Conservation (phyloP, 1,284 basidiomycete genomes). For the Irpex rosettiformis region DNA sequence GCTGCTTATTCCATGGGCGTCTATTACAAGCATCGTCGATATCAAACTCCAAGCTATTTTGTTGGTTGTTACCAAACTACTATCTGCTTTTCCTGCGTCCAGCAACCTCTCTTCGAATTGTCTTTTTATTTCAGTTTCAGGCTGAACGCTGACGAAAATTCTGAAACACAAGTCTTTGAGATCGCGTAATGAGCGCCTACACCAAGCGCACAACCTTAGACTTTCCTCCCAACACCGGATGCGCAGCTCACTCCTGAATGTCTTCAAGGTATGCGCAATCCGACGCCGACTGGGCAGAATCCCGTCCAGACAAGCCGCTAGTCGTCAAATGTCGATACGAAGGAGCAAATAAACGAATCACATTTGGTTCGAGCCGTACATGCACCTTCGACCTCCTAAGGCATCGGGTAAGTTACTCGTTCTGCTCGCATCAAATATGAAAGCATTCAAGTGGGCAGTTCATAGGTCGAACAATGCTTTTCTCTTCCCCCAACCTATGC, state of each 20-base stretch:
- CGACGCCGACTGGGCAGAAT: conserved; percentile 24
- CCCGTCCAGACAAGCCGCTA: conserved; percentile 57
- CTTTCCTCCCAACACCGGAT: not conserved
- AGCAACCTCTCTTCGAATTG: no score
- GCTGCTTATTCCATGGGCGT: not conserved
- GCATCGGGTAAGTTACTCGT: conserved; percentile 48
- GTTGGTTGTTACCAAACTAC: no score
- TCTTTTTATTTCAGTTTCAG: no score
- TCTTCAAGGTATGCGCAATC: conserved; percentile 28
- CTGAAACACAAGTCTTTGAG: no score
- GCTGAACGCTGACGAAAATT: no score
- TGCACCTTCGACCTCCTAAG: conserved; percentile 73
- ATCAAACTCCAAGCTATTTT: not conserved
- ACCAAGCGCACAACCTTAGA: not conserved
- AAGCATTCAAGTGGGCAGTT: conserved; percentile 1
- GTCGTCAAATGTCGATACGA: conserved; percentile 81
- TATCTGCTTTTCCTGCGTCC: no score
- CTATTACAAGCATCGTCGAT: no score
- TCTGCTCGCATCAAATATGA: not conserved
- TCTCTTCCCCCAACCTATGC: conserved; percentile 62
- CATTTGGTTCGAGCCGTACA: conserved; percentile 71
- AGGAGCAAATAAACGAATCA: conserved; percentile 68
- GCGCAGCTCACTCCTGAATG: conserved; percentile 18
- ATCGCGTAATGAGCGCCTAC: no score
- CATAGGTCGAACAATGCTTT: conserved; percentile 80